Base-by-base conservation (phyloP, 2,329 filamentous ascomycete genomes). In the Pochonia chlamydosporia region DNA sequence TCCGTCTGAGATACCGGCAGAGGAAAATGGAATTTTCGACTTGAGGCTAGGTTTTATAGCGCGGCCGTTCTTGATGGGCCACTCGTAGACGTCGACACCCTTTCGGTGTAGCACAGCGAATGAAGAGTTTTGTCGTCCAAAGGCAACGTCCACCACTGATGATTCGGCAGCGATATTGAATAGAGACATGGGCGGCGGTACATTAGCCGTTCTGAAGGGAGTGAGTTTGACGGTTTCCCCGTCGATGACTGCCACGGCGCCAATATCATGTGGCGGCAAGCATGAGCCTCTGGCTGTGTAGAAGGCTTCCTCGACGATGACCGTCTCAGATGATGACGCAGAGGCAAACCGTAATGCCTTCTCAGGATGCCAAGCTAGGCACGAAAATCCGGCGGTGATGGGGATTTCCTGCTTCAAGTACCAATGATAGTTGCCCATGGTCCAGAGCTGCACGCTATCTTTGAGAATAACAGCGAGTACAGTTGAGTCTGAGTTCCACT, bases 341-440 rank as follows among this genome's bases (percentile, higher is more conserved):
- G 80, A 68, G 16, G 80, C 74, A 42, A 93, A 74, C 13, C 81
- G 79, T 28, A 96, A 70, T 3, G 90, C 71, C 63, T 87, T 90
- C 61, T 97, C 93, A 1, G 89, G 81, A 63, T 99, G 89, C 93
- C 93, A 99, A 1, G 72, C 62, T n/a, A 81, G 54, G 33, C 62
- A 56, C 40, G 59, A 44, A 33, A 65, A 57, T 3, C 58, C 55
- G 11, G 56, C 58, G 7, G 63, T 56, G 6, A 76, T 69, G 6
- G 71, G 67, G 6, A 96, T 74, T 62, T 96, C 90, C 63, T 96
- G 90, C 69, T 99, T 99, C 14, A 99, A 74, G 64, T 97, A 97
- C 80, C 93, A 99, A 63, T 97, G 89, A 57, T 99, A 99, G 64
- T 99, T 99, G 18, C 89, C 87, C 77, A 86, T 96, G 1, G 90